Evolutionary conservation across 1,139 yeast genomes (phyloP).

Genomic region (Taphrina betulina): DNA sequence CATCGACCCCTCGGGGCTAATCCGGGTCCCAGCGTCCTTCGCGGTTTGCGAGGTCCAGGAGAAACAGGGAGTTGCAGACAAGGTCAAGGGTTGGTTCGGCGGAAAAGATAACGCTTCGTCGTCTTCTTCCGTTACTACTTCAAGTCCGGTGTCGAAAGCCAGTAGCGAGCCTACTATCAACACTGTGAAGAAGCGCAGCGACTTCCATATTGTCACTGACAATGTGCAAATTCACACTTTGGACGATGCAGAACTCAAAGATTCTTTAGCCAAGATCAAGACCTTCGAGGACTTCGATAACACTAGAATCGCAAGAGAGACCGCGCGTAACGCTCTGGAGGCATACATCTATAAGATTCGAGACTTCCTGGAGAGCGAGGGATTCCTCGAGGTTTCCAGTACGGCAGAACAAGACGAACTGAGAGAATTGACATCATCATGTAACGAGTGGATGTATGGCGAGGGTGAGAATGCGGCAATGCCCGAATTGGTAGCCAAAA

Average conservation of each 20-base stretch:
- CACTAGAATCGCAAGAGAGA: constrained; percentile 43
- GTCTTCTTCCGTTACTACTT: background rate
- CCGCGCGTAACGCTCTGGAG: constrained; percentile 45
- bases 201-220: no score
- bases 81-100: constrained; percentile 29
- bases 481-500: constrained; percentile 47
- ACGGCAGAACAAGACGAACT: constrained; percentile 36
- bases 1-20: constrained; percentile 29
- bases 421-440: constrained; percentile 32
- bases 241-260: constrained; percentile 42
- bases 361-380: constrained; percentile 38
- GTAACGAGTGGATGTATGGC: constrained; percentile 74
- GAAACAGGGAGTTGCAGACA: constrained; percentile 14
- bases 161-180: constrained; percentile 35
- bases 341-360: constrained; percentile 44
- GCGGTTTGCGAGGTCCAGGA: constrained; percentile 25
- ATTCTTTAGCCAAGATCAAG: constrained; percentile 41
- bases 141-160: background rate
- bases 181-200: constrained; percentile 33
- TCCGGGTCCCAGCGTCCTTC: constrained; percentile 1
- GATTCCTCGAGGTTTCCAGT: constrained; percentile 33
- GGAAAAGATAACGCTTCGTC: constrained; percentile 1
- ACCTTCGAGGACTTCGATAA: constrained; percentile 42
- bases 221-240: constrained; percentile 37
- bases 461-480: constrained; percentile 60